Evolutionary conservation across 2,329 filamentous ascomycete species (phyloP), one percentile per base, ranked within the genome.

Genomic region (Fusarium beomiforme): DNA sequence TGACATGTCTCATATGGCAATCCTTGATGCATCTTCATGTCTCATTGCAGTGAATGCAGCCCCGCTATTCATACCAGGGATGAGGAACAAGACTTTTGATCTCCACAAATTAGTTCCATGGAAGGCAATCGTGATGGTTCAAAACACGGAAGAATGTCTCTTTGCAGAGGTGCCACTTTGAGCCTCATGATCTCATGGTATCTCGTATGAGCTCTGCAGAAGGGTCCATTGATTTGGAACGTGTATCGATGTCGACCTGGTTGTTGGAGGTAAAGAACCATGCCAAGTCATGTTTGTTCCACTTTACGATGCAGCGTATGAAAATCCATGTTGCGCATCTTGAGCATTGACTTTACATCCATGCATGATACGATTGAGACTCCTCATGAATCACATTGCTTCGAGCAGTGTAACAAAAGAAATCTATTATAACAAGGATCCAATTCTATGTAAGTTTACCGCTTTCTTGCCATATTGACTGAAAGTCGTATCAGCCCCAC

Each of bases 71-170:
- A 46, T n/a, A 29, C 42, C 21, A 31, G 55, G 36, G 44, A 54
- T 50, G 33, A 39, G n/a, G n/a, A 62, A 49, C 51, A 36, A 46
- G 33, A 37, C 46, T 37, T 31, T 49, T 50, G 19, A 39, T 65
- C 59, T 59, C 69, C 69, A 70, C 33, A 62, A 55, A 55, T 62
- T 36, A 34, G 51, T 70, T 60, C 44, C 55, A 39, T 43, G 34
- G 47, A 60, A 37, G 36, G 19, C 39, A 19, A 57, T 41, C 34
- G 44, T 55, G 71, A 75, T 73, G 62, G 57, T 65, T 63, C 21
- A 51, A 63, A 60, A 59, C 50, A 64, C 47, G 31, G 39, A 36
- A 57, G 12, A 60, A 37, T 44, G 39, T 33, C 31, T 36, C 10
- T 57, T 7, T 44, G 16, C n/a, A 58, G 42, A 26, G 11, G 58